Conservation (phyloP, 352 stramenopile genomes). For the Phytophthora crassamura region DNA sequence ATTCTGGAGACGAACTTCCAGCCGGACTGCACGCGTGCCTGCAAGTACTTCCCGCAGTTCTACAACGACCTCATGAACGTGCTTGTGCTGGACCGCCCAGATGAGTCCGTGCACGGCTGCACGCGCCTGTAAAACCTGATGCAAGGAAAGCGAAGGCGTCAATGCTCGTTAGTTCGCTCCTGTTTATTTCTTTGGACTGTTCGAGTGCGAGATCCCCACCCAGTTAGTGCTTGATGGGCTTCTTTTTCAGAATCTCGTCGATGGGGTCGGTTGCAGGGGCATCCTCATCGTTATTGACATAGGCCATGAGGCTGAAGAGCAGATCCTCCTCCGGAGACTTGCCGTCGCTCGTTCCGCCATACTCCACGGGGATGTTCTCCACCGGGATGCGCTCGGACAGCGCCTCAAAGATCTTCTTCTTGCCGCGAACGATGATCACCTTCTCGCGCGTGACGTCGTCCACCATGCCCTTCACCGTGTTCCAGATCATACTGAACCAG, state of each 20-base stretch:
- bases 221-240: constrained; percentile 51
- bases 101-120: constrained; percentile 51
- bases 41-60: constrained; percentile 62
- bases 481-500: constrained; percentile 95
- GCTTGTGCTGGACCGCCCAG: constrained; percentile 48
- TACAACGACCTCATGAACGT: constrained; percentile 69
- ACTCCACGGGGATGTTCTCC: constrained; percentile 85
- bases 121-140: constrained; percentile 43
- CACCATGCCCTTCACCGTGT: constrained; percentile 92
- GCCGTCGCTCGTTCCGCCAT: constrained; percentile 68
- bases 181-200: constrained; percentile 14
- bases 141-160: neutral
- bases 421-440: constrained; percentile 89
- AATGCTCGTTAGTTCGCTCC: constrained; percentile 11
- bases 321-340: constrained; percentile 73
- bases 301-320: constrained; percentile 80
- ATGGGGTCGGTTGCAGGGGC: constrained; percentile 64
- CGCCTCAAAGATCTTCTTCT: constrained; percentile 85
- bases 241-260: constrained; percentile 51
- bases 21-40: constrained; percentile 59
- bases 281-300: constrained; percentile 71
- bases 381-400: constrained; percentile 73
- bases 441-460: constrained; percentile 94
- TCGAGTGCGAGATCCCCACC: neutral
- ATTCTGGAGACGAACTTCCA: constrained; percentile 69